Evolutionary conservation across 2,329 filamentous ascomycete species (phyloP).

Genomic region (Hypoxylon sp.): DNA sequence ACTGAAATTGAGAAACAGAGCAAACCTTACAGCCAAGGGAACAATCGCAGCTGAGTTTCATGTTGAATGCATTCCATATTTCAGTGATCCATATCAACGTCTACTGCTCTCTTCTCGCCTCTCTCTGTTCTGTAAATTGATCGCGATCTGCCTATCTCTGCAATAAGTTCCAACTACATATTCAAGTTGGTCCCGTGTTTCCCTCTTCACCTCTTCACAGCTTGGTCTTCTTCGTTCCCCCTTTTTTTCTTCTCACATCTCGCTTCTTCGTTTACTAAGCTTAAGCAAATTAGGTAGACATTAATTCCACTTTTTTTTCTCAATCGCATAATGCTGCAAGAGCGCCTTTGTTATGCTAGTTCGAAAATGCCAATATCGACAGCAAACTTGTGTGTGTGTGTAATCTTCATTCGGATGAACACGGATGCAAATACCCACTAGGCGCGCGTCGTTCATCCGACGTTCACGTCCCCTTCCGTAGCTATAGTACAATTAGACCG

Average conservation of each 20-base stretch:
- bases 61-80: slow-evolving; percentile 14
- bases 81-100: slow-evolving; percentile 20
- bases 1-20: slow-evolving; percentile 14
- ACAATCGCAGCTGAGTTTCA: neutral
- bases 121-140: slow-evolving; percentile 34
- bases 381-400: slow-evolving; percentile 12
- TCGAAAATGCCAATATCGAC: slow-evolving; percentile 14
- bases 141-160: slow-evolving; percentile 45
- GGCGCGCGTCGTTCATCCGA: slow-evolving; percentile 11
- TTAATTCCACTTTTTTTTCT: slow-evolving; percentile 26
- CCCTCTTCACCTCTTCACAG: neutral
- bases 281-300: slow-evolving; percentile 38
- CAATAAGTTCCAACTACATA: slow-evolving; percentile 39
- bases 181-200: slow-evolving; percentile 34
- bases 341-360: slow-evolving; percentile 16
- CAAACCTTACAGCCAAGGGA: neutral
- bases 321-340: slow-evolving; percentile 24
- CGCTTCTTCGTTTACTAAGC: slow-evolving; percentile 19
- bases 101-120: slow-evolving; percentile 10
- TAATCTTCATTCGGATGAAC: slow-evolving; percentile 18
- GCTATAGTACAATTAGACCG: slow-evolving; percentile 44
- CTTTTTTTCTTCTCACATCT: slow-evolving; percentile 5
- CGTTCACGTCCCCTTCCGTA: slow-evolving; percentile 20
- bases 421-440: slow-evolving; percentile 16
- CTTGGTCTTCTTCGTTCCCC: neutral